A percentile compares a stretch with the other conserved stretches of the same genome.
Evolutionary conservation across 306 rosid species (phyloP).

Genomic region (Vachellia collinsii): DNA sequence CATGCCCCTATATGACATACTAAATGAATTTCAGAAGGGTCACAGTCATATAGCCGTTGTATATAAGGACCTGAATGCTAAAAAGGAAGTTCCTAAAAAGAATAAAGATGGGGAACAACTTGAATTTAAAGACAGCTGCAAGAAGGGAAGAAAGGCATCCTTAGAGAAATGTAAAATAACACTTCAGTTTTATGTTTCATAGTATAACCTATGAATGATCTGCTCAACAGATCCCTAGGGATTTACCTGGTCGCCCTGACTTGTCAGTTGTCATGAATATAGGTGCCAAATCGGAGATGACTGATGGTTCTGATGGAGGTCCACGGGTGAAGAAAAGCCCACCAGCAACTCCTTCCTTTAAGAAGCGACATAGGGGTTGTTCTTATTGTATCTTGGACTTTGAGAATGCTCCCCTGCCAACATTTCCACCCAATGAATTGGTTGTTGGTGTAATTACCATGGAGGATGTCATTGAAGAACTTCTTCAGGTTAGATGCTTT

Average conservation of each 20-base stretch:
- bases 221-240: slow-evolving; percentile 38
- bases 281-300: slow-evolving; percentile 51
- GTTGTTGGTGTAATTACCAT: slow-evolving; percentile 96
- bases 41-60: slow-evolving; percentile 99
- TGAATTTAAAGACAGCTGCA: slow-evolving; percentile 54
- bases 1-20: slow-evolving; percentile 94
- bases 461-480: slow-evolving; percentile 99
- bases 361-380: slow-evolving; percentile 94
- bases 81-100: slow-evolving; percentile 48
- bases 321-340: slow-evolving; percentile 64
- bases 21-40: slow-evolving; percentile 97
- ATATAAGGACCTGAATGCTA: slow-evolving; percentile 67
- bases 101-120: slow-evolving; percentile 50
- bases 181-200: neutral
- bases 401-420: slow-evolving; percentile 81
- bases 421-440: slow-evolving; percentile 65
- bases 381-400: slow-evolving; percentile 88
- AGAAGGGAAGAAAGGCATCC: slow-evolving; percentile 47
- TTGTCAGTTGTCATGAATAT: slow-evolving; percentile 28
- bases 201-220: neutral
- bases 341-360: slow-evolving; percentile 67
- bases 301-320: slow-evolving; percentile 32
- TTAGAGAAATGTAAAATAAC: slow-evolving; percentile 54
- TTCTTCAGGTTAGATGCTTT: slow-evolving; percentile 83
- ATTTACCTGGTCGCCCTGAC: slow-evolving; percentile 32